phyloP scores from a whole-genome alignment of 495 filamentous ascomycete genomes.

The Chaetomium fimeti region DNA sequence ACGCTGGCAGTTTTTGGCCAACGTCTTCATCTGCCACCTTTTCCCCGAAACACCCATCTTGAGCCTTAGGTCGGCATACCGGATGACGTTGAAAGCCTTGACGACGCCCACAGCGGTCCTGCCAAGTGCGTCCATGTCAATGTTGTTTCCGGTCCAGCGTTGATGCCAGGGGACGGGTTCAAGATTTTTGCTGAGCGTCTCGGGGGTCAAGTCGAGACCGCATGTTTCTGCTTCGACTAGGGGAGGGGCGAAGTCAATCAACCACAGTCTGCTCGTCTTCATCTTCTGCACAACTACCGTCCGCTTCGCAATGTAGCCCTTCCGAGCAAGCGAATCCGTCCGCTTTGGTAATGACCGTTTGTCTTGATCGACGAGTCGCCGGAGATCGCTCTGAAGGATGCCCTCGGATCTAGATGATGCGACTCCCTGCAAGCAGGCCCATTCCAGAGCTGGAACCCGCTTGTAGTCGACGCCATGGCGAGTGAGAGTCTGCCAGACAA shows the following conservation, averaged over 20 bases:
- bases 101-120: conserved; percentile 49
- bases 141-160: conserved; percentile 52
- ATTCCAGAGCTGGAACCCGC: conserved; percentile 65
- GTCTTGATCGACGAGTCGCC: conserved; percentile 74
- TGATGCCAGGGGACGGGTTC: conserved; percentile 47
- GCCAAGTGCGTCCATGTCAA: conserved; percentile 52
- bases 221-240: conserved; percentile 39
- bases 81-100: conserved; percentile 49
- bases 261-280: conserved; percentile 66
- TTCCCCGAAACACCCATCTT: conserved; percentile 58
- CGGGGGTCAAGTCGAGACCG: conserved; percentile 34
- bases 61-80: conserved; percentile 60
- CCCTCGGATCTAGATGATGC: conserved; percentile 67
- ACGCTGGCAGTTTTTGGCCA: conserved; percentile 66
- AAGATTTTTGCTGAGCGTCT: conserved; percentile 42
- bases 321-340: conserved; percentile 68
- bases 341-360: conserved; percentile 83
- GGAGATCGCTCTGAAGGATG: conserved; percentile 77
- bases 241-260: conserved; percentile 57
- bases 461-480: conserved; percentile 75
- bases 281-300: conserved; percentile 60
- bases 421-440: conserved; percentile 74
- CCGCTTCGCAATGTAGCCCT: conserved; percentile 84
- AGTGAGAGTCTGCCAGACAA: conserved; percentile 72
- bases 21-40: conserved; percentile 62